Evolutionary conservation across 306 rosid genomes (phyloP), one percentile per base, ranked within the genome.

Genomic region (Geum urbanum): DNA sequence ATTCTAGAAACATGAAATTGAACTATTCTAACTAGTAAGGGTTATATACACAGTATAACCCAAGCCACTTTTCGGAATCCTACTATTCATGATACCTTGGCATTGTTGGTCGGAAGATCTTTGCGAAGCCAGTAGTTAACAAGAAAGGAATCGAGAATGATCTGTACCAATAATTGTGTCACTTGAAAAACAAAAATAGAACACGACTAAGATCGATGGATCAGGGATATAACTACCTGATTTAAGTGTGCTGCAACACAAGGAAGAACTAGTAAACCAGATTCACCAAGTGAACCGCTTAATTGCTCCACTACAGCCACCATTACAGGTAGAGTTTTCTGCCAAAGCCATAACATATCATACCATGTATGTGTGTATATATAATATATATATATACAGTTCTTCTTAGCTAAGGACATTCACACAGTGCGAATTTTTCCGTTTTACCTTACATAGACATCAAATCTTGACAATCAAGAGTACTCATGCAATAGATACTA

Each of bases 251-350:
- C 92, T 16, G 94, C 95, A 76, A 94, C 86, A 65, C 98, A 94
- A 50, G 98, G 98, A 83, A 94, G 97, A 84, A 94, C 81, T 72
- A 90, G 86, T 80, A 94, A 77, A 50, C 97, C 97, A 0, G 98
- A 81, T 80, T 90, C 91, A 63, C 97, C 98, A 55, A 94, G 82
- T 24, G 90, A 87, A 55, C 97, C 97, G 35, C 79, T 73, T 67
- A 94, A 96, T 80, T 90, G 86, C 79, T 90, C 96, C 66, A 94
- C 85, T 16, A 92, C 97, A 18, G 97, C 98, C 70, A 92, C 94
- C 97, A 88, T 86, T 54, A 92, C 97, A 3, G 97, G 98, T 54
- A 92, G 87, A 49, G 98, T 90, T 90, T 92, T 92, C 96, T 88
- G 87, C 73, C 76, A 76, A 35, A 50, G 70, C 18, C 39, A 75